Conservation (phyloP, 345 rosid species). For the Eutrema heterophyllum region DNA sequence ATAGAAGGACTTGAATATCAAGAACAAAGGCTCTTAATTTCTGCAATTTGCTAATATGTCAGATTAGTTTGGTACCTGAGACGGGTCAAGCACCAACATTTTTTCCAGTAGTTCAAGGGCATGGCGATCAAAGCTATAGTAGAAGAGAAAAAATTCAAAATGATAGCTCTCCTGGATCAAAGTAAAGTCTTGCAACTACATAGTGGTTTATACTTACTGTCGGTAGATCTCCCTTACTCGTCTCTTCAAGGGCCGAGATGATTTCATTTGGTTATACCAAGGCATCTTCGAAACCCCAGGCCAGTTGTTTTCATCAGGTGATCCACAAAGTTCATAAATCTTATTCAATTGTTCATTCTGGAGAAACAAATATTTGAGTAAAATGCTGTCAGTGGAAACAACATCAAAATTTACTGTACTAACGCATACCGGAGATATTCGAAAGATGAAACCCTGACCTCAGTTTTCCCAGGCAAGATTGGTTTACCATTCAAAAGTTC, state of each 20-base stretch:
- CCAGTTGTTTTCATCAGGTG: slow-evolving; percentile 67
- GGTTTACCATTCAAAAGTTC: slow-evolving; percentile 91
- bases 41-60: background rate
- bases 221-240: slow-evolving; percentile 75
- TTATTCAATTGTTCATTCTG: slow-evolving; percentile 60
- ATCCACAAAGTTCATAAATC: slow-evolving; percentile 66
- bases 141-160: background rate
- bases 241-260: slow-evolving; percentile 53
- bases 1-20: background rate
- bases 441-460: slow-evolving; percentile 37
- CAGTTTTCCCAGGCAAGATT: slow-evolving; percentile 89
- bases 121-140: slow-evolving; percentile 69
- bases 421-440: background rate
- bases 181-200: background rate
- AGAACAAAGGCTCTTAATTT: background rate
- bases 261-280: slow-evolving; percentile 52
- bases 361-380: background rate
- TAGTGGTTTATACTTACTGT: slow-evolving; percentile 49
- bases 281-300: slow-evolving; percentile 64
- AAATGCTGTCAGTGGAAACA: background rate
- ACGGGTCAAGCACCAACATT: slow-evolving; percentile 88
- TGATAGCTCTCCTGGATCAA: slow-evolving; percentile 1
- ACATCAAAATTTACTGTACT: background rate
- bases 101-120: slow-evolving; percentile 87
- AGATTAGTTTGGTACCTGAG: slow-evolving; percentile 50